Evolutionary conservation across 257 asterid genomes (phyloP).

Genomic region (Sherardia arvensis): DNA sequence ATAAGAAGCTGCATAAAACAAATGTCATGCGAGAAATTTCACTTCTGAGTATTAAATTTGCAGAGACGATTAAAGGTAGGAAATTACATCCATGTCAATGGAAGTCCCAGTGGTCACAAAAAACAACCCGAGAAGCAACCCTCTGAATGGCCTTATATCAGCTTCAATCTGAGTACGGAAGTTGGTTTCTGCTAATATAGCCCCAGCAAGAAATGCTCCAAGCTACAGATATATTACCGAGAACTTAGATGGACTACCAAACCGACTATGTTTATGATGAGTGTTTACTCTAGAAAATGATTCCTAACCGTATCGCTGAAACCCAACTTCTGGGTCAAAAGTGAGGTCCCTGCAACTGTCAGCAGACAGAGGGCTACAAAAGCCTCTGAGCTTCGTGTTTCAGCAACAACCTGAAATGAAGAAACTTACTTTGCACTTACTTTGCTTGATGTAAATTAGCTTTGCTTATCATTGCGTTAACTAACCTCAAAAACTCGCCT

Average conservation of each 20-base stretch:
- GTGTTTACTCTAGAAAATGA: slow-evolving; percentile 7
- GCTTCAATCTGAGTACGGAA: slow-evolving; percentile 99
- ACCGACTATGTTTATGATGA: slow-evolving; percentile 6
- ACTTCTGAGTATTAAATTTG: not conserved
- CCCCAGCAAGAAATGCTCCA: slow-evolving; percentile 98
- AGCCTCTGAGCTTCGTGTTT: slow-evolving; percentile 94
- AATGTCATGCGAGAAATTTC: not conserved
- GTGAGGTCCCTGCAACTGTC: slow-evolving; percentile 96
- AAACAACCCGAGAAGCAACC: slow-evolving; percentile 91
- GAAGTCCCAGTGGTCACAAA: slow-evolving; percentile 98
- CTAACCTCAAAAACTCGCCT: slow-evolving; percentile 94
- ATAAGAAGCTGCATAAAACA: slow-evolving; percentile 65
- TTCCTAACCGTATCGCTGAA: slow-evolving; percentile 94
- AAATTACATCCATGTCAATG: slow-evolving; percentile 86
- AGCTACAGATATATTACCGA: slow-evolving; percentile 43
- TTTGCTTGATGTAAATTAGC: slow-evolving; percentile 11
- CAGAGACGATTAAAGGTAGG: not conserved
- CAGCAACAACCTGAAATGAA: slow-evolving; percentile 82
- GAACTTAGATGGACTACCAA: slow-evolving; percentile 12
- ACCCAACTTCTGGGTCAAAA: slow-evolving; percentile 85
- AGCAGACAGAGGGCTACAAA: slow-evolving; percentile 97
- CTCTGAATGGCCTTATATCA: slow-evolving; percentile 97
- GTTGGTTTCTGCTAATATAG: slow-evolving; percentile 90
- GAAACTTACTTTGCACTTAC: slow-evolving; percentile 19
- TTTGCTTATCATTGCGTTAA: slow-evolving; percentile 8